Evolutionary conservation across 306 rosid species (phyloP).

Genomic region (Malus orientalis): DNA sequence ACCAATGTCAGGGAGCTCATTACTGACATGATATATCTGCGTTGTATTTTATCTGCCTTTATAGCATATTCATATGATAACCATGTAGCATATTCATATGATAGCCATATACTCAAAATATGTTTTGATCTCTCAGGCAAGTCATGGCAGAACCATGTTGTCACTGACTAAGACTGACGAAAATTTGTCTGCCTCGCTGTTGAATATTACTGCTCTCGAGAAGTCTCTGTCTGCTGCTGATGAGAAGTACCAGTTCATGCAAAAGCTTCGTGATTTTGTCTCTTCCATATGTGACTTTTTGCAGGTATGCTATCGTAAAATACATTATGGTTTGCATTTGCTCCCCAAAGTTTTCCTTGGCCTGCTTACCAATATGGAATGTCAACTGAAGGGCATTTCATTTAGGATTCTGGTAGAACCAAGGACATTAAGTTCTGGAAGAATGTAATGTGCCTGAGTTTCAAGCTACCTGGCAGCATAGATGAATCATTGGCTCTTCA

Average conservation of each 20-base stretch:
- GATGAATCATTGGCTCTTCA: background rate
- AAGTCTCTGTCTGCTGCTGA: constrained; percentile 61
- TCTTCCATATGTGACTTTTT: constrained; percentile 73
- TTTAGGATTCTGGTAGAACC: background rate
- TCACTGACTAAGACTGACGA: constrained; percentile 58
- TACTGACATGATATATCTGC: background rate
- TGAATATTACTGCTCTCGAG: constrained; percentile 72
- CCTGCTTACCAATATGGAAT: background rate
- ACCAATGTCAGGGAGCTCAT: background rate
- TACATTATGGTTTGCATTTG: background rate
- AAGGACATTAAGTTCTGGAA: background rate
- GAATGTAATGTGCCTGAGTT: background rate
- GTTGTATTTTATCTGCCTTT: background rate
- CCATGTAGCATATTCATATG: background rate
- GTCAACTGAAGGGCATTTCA: background rate
- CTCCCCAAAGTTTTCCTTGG: background rate
- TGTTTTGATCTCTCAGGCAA: constrained; percentile 45
- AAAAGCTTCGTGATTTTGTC: constrained; percentile 71
- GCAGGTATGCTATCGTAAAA: constrained; percentile 46
- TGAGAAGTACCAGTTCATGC: constrained; percentile 81
- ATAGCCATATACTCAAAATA: background rate
- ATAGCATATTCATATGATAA: background rate
- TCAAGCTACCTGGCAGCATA: background rate
- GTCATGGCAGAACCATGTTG: constrained; percentile 58
- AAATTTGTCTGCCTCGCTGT: constrained; percentile 65